A percentile compares a stretch with the other conserved stretches of the same genome.
Conservation (phyloP, 108 stramenopile genomes). For the Epithemia pelagica region DNA sequence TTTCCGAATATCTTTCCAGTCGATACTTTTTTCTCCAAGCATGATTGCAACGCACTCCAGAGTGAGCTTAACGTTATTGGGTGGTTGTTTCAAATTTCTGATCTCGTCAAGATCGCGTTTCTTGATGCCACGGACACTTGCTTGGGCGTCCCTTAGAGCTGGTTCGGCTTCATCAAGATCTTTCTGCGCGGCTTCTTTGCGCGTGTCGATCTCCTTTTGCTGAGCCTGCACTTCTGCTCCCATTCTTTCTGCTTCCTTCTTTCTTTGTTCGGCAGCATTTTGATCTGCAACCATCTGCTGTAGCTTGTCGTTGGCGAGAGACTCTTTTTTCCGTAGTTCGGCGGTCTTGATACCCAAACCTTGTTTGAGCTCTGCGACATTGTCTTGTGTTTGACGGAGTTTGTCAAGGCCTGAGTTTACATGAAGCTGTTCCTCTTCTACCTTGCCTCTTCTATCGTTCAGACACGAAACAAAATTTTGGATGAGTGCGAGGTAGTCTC, state of each 20-base stretch:
- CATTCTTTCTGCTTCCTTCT: conserved; percentile 88
- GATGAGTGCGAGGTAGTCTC: conserved; percentile 95
- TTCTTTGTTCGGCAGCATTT: conserved; percentile 90
- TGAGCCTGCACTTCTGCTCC: conserved; percentile 78
- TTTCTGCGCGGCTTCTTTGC: conserved; percentile 87
- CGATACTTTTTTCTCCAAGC: conserved; percentile 84
- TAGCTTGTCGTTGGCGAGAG: conserved; percentile 90
- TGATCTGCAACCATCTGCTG: conserved; percentile 99
- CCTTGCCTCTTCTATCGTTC: conserved; percentile 57
- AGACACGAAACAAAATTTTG: conserved; percentile 85
- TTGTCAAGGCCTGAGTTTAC: conserved; percentile 95
- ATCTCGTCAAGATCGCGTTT: conserved; percentile 96
- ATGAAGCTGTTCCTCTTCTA: conserved; percentile 96
- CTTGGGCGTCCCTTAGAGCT: conserved; percentile 83
- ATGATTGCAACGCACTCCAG: conserved; percentile 94
- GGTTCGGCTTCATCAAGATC: conserved; percentile 97
- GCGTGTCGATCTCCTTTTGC: conserved; percentile 64
- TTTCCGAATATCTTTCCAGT: conserved; percentile 95
- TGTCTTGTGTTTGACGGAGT: conserved; percentile 86
- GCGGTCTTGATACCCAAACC: conserved; percentile 73
- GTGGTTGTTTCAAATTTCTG: conserved; percentile 86
- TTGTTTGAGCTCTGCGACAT: conserved; percentile 85
- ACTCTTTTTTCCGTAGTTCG: conserved; percentile 83
- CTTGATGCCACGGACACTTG: conserved; percentile 89
- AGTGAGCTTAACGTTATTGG: conserved; percentile 87